These are phyloP conservation scores for Boletales sp. DNA, from an alignment of 768 basidiomycete species.

Conservation along the genomic window DNA sequence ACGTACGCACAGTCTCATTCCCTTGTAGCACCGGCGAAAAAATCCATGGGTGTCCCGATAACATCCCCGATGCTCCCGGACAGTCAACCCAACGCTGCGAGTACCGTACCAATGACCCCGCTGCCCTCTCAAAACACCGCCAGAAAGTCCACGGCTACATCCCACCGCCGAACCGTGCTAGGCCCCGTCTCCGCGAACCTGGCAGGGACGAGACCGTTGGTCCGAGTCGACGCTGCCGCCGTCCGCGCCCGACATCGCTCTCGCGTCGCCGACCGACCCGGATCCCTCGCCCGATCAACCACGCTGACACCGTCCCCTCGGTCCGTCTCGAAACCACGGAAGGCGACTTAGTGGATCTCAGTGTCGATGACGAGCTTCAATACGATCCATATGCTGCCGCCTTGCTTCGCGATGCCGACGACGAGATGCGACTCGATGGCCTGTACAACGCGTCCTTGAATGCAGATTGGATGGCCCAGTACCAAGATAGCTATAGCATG, in stretches of 20 bases:
- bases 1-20: not conserved
- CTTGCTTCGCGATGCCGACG: not conserved
- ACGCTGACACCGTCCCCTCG: not conserved
- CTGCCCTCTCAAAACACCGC: constrained; percentile 24
- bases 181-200: not conserved
- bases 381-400: not conserved
- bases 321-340: too few species aligned
- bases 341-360: not conserved
- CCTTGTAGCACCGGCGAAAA: constrained; percentile 22
- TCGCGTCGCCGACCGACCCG: not conserved
- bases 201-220: not conserved
- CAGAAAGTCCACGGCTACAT: constrained; percentile 19
- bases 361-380: not conserved
- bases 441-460: constrained; percentile 5
- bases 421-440: constrained; percentile 5
- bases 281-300: not conserved
- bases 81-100: constrained; percentile 4
- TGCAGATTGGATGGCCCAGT: constrained; percentile 12
- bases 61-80: not conserved
- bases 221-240: not conserved
- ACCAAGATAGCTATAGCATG: constrained; percentile 5
- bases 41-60: constrained; percentile 10
- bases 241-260: not conserved
- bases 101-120: constrained; percentile 25
- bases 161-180: constrained; percentile 9